Evolutionary conservation across 371 early-diverging fungal species (phyloP).

Genomic region (Enteropsectra breve): DNA sequence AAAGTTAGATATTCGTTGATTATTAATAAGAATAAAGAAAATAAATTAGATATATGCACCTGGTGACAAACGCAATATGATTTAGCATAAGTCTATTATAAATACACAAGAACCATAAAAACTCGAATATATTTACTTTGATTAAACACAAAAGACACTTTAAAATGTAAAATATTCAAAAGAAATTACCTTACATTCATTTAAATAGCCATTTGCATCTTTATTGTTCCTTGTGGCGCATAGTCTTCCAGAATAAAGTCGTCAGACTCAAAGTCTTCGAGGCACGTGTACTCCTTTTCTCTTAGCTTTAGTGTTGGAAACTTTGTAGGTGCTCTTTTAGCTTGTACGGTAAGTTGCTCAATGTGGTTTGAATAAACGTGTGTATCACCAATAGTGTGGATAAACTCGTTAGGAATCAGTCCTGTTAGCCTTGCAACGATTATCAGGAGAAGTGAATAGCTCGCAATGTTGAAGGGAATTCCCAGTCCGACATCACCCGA

Average conservation of each 20-base stretch:
- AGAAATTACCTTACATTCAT: too few species aligned
- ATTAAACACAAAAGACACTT: too few species aligned
- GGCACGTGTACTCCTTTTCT: conserved; percentile 41
- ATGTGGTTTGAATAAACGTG: conserved; percentile 89
- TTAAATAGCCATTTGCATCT: conserved; percentile 82
- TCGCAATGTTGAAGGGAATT: conserved; percentile 97
- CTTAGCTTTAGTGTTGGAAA: conserved; percentile 69
- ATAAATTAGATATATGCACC: too few species aligned
- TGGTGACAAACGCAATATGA: too few species aligned
- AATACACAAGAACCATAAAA: too few species aligned
- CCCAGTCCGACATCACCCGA: conserved; percentile 96
- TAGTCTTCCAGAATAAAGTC: conserved; percentile 77
- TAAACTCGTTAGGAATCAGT: conserved; percentile 74
- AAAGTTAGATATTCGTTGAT: too few species aligned
- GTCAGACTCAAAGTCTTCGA: conserved; percentile 74
- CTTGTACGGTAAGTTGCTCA: conserved; percentile 72
- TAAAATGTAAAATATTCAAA: too few species aligned
- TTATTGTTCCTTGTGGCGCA: conserved; percentile 73
- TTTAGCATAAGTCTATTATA: too few species aligned
- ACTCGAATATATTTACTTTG: too few species aligned
- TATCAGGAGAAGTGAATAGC: conserved; percentile 80
- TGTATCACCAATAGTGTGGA: conserved; percentile 87
- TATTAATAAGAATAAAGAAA: too few species aligned
- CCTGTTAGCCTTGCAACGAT: conserved; percentile 83
- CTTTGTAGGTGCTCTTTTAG: conserved; percentile 68